Conservation (phyloP, 2,329 filamentous ascomycete species). For the Pseudogymnoascus sp. region DNA sequence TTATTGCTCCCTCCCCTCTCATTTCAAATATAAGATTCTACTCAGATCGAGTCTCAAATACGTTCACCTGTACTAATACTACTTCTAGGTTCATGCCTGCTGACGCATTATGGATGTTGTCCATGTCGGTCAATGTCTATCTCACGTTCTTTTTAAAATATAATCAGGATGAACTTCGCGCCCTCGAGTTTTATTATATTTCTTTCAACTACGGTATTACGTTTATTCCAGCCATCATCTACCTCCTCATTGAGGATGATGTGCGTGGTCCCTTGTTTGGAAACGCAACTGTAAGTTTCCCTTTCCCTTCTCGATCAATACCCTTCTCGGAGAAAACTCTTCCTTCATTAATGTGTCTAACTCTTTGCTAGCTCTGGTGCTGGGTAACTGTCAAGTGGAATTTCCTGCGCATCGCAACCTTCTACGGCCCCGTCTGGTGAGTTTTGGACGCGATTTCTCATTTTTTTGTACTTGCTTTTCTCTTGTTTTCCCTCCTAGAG, state of each 20-base stretch:
- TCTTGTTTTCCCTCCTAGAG: not conserved
- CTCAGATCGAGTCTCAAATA: not conserved
- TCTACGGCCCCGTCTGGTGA: slow-evolving; percentile 67
- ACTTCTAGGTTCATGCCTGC: slow-evolving; percentile 63
- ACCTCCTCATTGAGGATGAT: slow-evolving; percentile 52
- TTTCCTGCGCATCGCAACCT: slow-evolving; percentile 62
- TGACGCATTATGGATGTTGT: slow-evolving; percentile 67
- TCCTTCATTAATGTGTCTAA: slow-evolving; percentile 28
- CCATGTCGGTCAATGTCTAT: slow-evolving; percentile 79
- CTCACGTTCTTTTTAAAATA: slow-evolving; percentile 72
- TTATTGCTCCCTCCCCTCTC: not conserved
- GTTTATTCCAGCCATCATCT: slow-evolving; percentile 58
- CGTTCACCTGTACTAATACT: not conserved
- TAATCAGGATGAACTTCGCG: slow-evolving; percentile 53
- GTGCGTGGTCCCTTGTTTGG: slow-evolving; percentile 58
- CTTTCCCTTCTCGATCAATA: slow-evolving; percentile 35
- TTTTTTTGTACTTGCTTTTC: not conserved
- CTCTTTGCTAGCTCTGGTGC: slow-evolving; percentile 55
- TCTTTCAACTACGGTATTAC: slow-evolving; percentile 65
- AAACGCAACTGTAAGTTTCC: slow-evolving; percentile 23
- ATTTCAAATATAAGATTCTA: not conserved
- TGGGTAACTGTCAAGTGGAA: slow-evolving; percentile 65
- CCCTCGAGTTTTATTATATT: slow-evolving; percentile 64
- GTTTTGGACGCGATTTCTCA: slow-evolving; percentile 16
- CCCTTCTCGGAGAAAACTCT: slow-evolving; percentile 33